phyloP scores from a whole-genome alignment of 2,329 filamentous ascomycete species.

The Cladosporium sp. region DNA sequence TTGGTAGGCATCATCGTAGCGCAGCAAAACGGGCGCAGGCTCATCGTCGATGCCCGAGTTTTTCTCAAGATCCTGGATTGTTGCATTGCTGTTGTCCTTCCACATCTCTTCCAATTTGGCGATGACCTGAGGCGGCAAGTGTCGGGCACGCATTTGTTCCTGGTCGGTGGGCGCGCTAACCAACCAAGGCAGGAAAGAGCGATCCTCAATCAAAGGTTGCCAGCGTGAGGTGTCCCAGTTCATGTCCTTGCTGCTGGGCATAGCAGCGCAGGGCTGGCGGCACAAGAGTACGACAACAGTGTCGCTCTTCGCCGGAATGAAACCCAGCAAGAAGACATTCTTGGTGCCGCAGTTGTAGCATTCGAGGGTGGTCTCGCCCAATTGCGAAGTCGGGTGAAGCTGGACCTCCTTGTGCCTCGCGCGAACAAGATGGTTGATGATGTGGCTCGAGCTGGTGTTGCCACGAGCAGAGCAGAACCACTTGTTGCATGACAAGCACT shows the following conservation, averaged over 20 bases:
- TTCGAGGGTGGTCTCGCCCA: slow-evolving; percentile 94
- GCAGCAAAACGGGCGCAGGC: slow-evolving; percentile 84
- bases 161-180: slow-evolving; percentile 86
- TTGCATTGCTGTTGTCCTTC: slow-evolving; percentile 91
- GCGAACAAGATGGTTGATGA: slow-evolving; percentile 96
- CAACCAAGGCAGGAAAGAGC: slow-evolving; percentile 92
- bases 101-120: slow-evolving; percentile 96
- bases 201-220: slow-evolving; percentile 96
- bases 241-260: slow-evolving; percentile 97
- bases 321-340: slow-evolving; percentile 95
- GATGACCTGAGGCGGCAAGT: slow-evolving; percentile 91
- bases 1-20: slow-evolving; percentile 96
- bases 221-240: slow-evolving; percentile 98
- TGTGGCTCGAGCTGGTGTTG: slow-evolving; percentile 95
- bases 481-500: slow-evolving; percentile 92
- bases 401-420: slow-evolving; percentile 98
- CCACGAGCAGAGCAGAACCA: slow-evolving; percentile 99
- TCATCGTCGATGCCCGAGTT: slow-evolving; percentile 91
- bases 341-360: slow-evolving; percentile 99
- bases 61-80: slow-evolving; percentile 88
- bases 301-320: slow-evolving; percentile 97
- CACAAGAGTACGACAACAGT: slow-evolving; percentile 96
- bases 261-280: slow-evolving; percentile 92
- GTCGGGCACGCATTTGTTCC: slow-evolving; percentile 91
- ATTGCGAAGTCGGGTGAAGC: slow-evolving; percentile 85